These are phyloP conservation scores for Exophiala bonariae DNA, from an alignment of 2,329 filamentous ascomycete species.

Conservation along the genomic window DNA sequence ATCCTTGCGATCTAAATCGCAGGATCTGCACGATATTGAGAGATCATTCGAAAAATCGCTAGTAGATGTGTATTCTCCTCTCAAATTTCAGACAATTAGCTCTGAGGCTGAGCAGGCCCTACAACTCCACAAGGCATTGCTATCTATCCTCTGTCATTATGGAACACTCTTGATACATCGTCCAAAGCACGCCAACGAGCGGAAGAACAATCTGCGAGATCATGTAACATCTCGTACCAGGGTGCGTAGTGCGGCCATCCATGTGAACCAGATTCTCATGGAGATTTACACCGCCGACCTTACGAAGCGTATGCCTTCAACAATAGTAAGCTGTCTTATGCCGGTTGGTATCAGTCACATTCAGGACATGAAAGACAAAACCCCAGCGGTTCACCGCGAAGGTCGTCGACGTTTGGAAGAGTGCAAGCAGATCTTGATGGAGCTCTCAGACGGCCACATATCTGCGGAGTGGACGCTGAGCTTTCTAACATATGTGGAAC, in stretches of 20 bases:
- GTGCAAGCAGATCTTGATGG: conserved; percentile 27
- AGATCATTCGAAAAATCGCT: conserved; percentile 51
- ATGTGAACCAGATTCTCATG: conserved; percentile 79
- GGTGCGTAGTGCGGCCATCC: conserved; percentile 76
- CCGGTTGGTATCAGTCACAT: conserved; percentile 24
- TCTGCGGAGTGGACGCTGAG: conserved; percentile 28
- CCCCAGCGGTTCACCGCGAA: conserved; percentile 16
- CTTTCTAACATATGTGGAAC: conserved; percentile 15
- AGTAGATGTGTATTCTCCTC: no score
- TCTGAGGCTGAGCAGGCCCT: background rate
- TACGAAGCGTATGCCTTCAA: conserved; percentile 78
- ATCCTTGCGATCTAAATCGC: no score
- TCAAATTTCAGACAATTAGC: background rate
- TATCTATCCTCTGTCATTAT: background rate
- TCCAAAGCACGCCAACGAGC: no score
- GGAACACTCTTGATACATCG: background rate
- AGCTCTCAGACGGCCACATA: conserved; percentile 28
- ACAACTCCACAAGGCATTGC: background rate
- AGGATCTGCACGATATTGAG: no score
- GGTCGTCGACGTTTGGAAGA: background rate
- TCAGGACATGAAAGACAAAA: conserved; percentile 31
- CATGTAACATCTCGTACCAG: no score
- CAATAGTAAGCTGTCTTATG: conserved; percentile 63
- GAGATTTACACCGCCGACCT: conserved; percentile 71
- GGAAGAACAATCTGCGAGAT: no score